A percentile compares a stretch with the other conserved stretches of the same genome.
phyloP scores from a whole-genome alignment of 257 asterid species.

The Forsythia viridissima region DNA sequence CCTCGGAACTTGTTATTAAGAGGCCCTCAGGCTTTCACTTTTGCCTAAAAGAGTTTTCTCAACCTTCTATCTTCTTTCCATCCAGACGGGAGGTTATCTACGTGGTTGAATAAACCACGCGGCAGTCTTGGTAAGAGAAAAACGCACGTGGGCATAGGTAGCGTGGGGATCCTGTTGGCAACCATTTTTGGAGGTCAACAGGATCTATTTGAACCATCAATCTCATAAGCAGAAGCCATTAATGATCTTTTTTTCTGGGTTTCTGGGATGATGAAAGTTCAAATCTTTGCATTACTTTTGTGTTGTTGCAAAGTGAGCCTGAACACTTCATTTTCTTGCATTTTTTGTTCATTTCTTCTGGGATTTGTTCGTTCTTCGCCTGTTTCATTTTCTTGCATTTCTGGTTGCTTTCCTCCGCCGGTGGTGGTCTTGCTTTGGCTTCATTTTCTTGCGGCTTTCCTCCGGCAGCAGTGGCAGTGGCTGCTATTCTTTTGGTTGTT shows the following conservation, averaged over 20 bases:
- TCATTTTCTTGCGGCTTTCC: slow-evolving; percentile 15
- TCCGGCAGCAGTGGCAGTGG: not conserved
- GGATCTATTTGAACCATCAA: slow-evolving; percentile 40
- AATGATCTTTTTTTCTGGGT: slow-evolving; percentile 36
- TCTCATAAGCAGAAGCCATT: slow-evolving; percentile 23
- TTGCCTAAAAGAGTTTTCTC: no score
- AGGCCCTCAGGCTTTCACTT: no score
- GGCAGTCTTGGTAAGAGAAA: no score
- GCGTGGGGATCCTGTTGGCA: no score
- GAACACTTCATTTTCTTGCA: slow-evolving; percentile 73
- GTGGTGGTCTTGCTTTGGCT: slow-evolving; percentile 9
- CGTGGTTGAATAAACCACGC: no score
- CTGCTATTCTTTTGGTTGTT: slow-evolving; percentile 14
- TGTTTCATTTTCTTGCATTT: slow-evolving; percentile 16
- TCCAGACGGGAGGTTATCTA: no score
- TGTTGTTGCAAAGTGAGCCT: slow-evolving; percentile 84
- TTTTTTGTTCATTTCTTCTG: slow-evolving; percentile 39
- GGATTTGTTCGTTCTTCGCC: slow-evolving; percentile 26
- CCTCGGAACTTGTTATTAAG: no score
- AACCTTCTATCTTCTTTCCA: no score
- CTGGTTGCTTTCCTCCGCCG: slow-evolving; percentile 1
- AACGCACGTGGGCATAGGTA: no score
- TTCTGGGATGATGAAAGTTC: slow-evolving; percentile 39
- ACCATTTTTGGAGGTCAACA: no score
- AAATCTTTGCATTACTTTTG: slow-evolving; percentile 74